Evolutionary conservation across 2,329 filamentous ascomycete species (phyloP).

Genomic region (Pseudogymnoascus sp.): DNA sequence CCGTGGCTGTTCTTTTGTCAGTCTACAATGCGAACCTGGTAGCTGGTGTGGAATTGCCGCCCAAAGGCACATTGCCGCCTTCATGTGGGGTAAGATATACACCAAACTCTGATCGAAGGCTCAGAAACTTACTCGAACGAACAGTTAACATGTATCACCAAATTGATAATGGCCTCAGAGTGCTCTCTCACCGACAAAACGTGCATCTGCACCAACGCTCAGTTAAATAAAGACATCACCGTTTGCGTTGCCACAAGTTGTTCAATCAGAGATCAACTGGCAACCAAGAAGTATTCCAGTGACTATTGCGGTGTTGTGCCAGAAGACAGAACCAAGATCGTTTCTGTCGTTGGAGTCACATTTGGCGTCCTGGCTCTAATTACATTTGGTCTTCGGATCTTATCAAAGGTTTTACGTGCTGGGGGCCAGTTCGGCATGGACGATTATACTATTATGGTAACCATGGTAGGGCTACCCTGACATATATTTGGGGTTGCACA

Average conservation of each 20-base stretch:
- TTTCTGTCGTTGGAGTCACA: constrained; percentile 29
- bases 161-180: neutral
- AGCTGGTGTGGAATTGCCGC: neutral
- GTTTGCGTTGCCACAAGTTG: constrained; percentile 30
- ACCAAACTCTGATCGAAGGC: neutral
- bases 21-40: neutral
- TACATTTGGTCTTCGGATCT: constrained; percentile 30
- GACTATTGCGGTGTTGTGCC: constrained; percentile 32
- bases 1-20: neutral
- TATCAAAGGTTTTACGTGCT: constrained; percentile 30
- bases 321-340: constrained; percentile 27
- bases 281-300: constrained; percentile 35
- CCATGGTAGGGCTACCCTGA: constrained; percentile 21
- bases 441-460: constrained; percentile 31
- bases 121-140: neutral
- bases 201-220: constrained; percentile 33
- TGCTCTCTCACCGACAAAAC: constrained; percentile 30
- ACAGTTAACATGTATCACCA: neutral
- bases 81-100: constrained; percentile 4
- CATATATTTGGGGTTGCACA: neutral
- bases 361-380: constrained; percentile 30
- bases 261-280: constrained; percentile 32
- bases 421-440: constrained; percentile 34
- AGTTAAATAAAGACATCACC: constrained; percentile 27
- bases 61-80: neutral